Conservation (phyloP, 768 basidiomycete genomes). For the Amylocystis lapponica region DNA sequence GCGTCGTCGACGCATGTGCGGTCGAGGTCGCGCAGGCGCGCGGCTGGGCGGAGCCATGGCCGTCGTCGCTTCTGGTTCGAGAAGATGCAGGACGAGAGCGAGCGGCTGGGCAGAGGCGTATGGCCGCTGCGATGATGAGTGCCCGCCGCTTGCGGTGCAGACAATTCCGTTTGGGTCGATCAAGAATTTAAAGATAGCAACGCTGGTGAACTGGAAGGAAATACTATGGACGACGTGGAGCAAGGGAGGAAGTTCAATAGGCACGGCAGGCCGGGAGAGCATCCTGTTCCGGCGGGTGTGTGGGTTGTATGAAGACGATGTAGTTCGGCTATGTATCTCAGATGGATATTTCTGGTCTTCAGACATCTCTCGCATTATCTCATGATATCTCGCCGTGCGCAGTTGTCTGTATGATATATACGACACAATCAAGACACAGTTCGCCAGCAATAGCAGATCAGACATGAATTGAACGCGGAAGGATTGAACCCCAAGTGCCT, state of each 20-base stretch:
- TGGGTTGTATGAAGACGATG: neutral
- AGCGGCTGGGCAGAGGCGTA: constrained; percentile 17
- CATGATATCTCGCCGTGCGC: too few species aligned
- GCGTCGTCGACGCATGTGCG: constrained; percentile 18
- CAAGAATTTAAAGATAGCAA: constrained; percentile 11
- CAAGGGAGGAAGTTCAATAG: constrained; percentile 11
- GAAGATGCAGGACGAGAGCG: constrained; percentile 22
- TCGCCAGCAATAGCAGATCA: too few species aligned
- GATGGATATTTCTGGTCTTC: too few species aligned
- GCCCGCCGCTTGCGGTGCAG: constrained; percentile 25
- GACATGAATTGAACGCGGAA: too few species aligned
- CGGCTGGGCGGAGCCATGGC: constrained; percentile 20
- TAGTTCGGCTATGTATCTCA: too few species aligned
- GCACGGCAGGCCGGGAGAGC: neutral
- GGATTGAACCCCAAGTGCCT: too few species aligned
- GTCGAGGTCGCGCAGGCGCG: constrained; percentile 17
- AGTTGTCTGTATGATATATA: too few species aligned
- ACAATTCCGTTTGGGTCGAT: constrained; percentile 30
- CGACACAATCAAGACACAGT: too few species aligned
- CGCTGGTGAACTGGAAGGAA: constrained; percentile 14
- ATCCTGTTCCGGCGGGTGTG: neutral
- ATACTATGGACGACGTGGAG: constrained; percentile 14
- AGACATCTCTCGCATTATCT: too few species aligned
- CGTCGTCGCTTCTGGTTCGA: constrained; percentile 15
- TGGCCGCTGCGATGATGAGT: constrained; percentile 26